A percentile compares a stretch with the other conserved stretches of the same genome.
Conservation (phyloP, 805 yeast species). For the Teunomyces gatunensis region DNA sequence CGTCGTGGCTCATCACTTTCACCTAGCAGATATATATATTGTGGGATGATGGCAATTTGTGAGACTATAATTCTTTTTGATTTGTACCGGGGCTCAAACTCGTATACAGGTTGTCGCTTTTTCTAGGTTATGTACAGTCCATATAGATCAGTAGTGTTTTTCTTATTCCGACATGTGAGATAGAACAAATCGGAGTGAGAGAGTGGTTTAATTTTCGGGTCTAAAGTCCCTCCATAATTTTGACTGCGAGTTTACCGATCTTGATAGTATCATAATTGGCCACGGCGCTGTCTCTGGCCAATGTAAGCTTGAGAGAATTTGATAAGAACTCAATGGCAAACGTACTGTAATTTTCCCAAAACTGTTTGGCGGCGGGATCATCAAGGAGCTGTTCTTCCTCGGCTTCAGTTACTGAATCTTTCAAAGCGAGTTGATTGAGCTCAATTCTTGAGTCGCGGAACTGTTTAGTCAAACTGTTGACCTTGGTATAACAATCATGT, state of each 20-base stretch:
- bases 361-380: not conserved
- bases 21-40: not conserved
- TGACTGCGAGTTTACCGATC: constrained; percentile 2
- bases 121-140: too few relatives aligned
- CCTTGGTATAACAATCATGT: not conserved
- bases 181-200: too few relatives aligned
- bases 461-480: not conserved
- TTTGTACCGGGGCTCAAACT: not conserved
- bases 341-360: constrained; percentile 4
- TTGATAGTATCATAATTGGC: not conserved
- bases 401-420: not conserved
- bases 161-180: too few relatives aligned
- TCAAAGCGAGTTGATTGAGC: not conserved
- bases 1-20: constrained; percentile 1
- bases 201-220: not conserved
- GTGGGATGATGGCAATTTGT: constrained; percentile 3
- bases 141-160: too few relatives aligned
- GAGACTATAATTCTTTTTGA: not conserved
- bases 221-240: constrained; percentile 1
- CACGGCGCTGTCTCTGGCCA: not conserved
- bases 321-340: not conserved
- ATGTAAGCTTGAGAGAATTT: constrained; percentile 1
- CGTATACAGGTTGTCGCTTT: not conserved
- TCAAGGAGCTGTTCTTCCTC: constrained; percentile 3
- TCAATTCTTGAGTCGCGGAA: not conserved